A percentile compares a stretch with the other conserved stretches of the same genome.
These are phyloP conservation scores for Gelatoporia subvermispora DNA, from an alignment of 768 basidiomycete species.

Conservation along the genomic window DNA sequence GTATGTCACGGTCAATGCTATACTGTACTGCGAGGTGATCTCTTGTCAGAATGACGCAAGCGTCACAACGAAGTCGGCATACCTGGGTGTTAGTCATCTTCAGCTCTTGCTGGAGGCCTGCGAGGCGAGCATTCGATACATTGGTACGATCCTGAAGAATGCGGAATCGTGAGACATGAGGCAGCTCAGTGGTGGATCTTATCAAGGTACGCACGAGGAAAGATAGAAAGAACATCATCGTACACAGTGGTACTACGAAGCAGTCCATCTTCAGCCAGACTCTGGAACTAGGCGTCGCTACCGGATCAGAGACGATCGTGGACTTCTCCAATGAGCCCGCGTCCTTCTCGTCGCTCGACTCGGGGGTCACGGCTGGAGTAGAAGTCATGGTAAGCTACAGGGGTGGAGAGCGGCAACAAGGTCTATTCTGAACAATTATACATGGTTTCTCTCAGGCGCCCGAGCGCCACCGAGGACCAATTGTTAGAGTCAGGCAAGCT, in stretches of 20 bases:
- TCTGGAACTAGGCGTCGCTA: no score
- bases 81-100: slow-evolving; percentile 27
- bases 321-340: neutral
- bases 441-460: no score
- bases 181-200: neutral
- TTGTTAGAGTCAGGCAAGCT: no score
- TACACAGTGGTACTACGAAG: slow-evolving; percentile 5
- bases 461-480: no score
- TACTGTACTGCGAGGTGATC: neutral
- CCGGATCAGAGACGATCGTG: neutral
- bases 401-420: no score
- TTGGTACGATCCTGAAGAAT: slow-evolving; percentile 12
- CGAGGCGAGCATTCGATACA: slow-evolving; percentile 27
- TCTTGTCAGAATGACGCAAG: neutral
- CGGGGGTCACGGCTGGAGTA: no score
- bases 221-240: slow-evolving; percentile 8
- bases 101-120: slow-evolving; percentile 27
- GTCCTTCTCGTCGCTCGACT: no score
- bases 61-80: slow-evolving; percentile 14
- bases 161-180: neutral
- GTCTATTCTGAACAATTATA: no score
- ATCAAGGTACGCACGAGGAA: slow-evolving; percentile 7
- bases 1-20: slow-evolving; percentile 1
- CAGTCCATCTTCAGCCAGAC: slow-evolving; percentile 9
- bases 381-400: no score